Conservation (phyloP, 192 early-diverging fungal genomes). For the Coemansia sp. region DNA sequence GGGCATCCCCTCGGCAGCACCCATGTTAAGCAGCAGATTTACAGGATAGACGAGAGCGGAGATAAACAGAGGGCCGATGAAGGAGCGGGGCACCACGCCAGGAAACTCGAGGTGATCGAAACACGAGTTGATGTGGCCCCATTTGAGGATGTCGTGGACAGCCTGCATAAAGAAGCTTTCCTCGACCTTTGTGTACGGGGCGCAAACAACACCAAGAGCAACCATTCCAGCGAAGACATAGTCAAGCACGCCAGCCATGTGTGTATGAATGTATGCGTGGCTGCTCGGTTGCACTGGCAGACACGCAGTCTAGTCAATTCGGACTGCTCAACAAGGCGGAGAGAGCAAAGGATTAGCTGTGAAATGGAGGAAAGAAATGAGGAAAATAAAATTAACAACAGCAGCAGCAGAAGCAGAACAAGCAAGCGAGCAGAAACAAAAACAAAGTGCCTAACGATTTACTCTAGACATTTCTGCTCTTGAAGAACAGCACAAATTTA, state of each 20-base stretch:
- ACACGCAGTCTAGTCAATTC: no score
- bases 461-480: no score
- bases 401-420: no score
- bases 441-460: no score
- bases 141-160: slow-evolving; percentile 80
- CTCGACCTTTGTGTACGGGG: slow-evolving; percentile 93
- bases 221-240: slow-evolving; percentile 20
- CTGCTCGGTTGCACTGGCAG: no score
- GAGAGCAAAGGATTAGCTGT: no score
- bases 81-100: slow-evolving; percentile 94
- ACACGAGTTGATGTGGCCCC: slow-evolving; percentile 41
- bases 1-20: slow-evolving; percentile 18
- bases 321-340: no score
- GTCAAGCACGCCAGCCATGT: slow-evolving; percentile 12
- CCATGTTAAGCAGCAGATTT: slow-evolving; percentile 16
- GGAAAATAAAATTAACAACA: slow-evolving; percentile 1
- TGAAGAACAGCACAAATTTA: no score
- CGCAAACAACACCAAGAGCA: slow-evolving; percentile 32
- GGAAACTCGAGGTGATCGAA: slow-evolving; percentile 93
- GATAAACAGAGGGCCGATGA: slow-evolving; percentile 78
- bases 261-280: neutral
- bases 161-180: slow-evolving; percentile 97
- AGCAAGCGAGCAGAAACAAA: no score
- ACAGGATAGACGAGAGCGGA: slow-evolving; percentile 40
- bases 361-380: neutral